A percentile compares a stretch with the other conserved stretches of the same genome.
These are phyloP conservation scores for Stagonosporopsis chrysanthemi DNA, from an alignment of 2,329 filamentous ascomycete genomes.

Conservation along the genomic window DNA sequence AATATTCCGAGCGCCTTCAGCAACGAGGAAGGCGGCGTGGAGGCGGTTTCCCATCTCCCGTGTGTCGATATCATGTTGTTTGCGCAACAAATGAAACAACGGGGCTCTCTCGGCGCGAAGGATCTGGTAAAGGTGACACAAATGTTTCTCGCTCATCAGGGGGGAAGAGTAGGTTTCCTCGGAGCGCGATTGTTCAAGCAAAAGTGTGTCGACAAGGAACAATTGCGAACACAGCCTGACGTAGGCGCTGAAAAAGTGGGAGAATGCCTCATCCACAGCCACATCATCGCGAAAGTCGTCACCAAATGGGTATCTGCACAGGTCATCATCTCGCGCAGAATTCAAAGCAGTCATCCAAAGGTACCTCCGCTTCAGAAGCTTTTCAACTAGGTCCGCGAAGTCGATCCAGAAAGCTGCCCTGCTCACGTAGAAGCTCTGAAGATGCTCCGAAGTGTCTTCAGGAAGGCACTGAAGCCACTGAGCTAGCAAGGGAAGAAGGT, in stretches of 20 bases:
- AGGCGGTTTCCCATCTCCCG: conserved; percentile 30
- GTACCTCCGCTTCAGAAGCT: conserved; percentile 39
- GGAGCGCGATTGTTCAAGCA: conserved; percentile 27
- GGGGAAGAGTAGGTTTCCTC: conserved; percentile 27
- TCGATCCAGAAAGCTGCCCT: conserved; percentile 47
- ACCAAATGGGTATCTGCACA: conserved; percentile 38
- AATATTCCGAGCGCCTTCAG: conserved; percentile 37
- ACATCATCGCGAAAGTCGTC: conserved; percentile 34
- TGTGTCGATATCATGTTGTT: conserved; percentile 36
- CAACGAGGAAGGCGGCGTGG: conserved; percentile 33
- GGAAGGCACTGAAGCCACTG: conserved; percentile 42
- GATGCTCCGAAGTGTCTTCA: conserved; percentile 27
- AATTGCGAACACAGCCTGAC: conserved; percentile 37
- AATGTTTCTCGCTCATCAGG: conserved; percentile 41
- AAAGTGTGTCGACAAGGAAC: conserved; percentile 34
- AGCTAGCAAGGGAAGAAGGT: conserved; percentile 35
- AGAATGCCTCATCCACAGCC: conserved; percentile 37
- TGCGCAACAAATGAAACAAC: conserved; percentile 37
- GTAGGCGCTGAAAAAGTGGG: conserved; percentile 40
- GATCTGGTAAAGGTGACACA: conserved; percentile 35
- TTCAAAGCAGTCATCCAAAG: conserved; percentile 23
- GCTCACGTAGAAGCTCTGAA: conserved; percentile 36
- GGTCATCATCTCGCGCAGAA: conserved; percentile 25
- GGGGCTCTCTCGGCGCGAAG: conserved; percentile 34
- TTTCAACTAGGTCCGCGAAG: conserved; percentile 37